Evolutionary conservation across 345 rosid species (phyloP).

Genomic region (Eutrema heterophyllum): DNA sequence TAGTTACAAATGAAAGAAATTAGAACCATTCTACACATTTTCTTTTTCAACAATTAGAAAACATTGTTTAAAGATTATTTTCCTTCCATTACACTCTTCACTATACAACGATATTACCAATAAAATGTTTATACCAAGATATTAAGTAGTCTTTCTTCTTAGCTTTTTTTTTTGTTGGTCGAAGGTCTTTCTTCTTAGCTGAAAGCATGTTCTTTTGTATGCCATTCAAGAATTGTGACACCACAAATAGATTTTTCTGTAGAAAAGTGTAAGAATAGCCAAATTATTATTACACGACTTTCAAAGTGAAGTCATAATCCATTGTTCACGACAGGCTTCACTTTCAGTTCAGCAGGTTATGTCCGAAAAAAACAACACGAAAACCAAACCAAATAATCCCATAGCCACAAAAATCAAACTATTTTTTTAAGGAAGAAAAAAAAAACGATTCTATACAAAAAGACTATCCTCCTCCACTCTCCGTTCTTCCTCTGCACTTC

Average conservation of each 20-base stretch:
- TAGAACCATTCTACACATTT: background rate
- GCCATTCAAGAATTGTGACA: background rate
- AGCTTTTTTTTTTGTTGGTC: background rate
- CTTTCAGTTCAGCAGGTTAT: conserved; percentile 25
- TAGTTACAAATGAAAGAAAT: background rate
- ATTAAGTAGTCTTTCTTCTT: background rate
- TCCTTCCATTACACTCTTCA: background rate
- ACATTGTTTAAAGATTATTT: background rate
- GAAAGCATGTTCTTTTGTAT: background rate
- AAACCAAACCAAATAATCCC: conserved; percentile 23
- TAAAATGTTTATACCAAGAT: background rate
- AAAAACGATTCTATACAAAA: conserved; percentile 18
- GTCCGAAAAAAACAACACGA: conserved; percentile 26
- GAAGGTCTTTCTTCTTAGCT: background rate
- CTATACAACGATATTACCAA: background rate
- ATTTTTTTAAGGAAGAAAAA: background rate
- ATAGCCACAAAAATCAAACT: conserved; percentile 25
- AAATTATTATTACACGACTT: conserved; percentile 8
- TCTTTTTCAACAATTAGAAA: background rate
- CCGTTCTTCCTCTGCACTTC: background rate
- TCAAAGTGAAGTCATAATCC: conserved; percentile 5
- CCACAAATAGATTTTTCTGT: background rate
- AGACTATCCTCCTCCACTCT: conserved; percentile 18
- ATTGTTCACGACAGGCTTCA: conserved; percentile 8
- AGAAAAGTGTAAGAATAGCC: background rate